A percentile compares a stretch with the other conserved stretches of the same genome.
Conservation (phyloP, 345 rosid genomes). For the Rhizophora apiculata region DNA sequence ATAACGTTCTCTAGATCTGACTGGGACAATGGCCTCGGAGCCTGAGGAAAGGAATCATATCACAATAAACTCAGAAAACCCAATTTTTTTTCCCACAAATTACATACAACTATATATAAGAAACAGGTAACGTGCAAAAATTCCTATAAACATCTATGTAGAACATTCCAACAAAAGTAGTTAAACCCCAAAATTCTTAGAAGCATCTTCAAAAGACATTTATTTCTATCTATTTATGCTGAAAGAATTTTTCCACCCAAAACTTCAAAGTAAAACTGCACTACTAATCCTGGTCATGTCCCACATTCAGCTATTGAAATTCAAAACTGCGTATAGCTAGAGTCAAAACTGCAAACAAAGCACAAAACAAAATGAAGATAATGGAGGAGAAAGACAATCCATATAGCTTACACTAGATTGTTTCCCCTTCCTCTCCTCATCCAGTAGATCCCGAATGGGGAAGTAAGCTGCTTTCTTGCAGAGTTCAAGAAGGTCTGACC, state of each 20-base stretch:
- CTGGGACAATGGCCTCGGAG: conserved; percentile 71
- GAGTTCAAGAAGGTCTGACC: conserved; percentile 92
- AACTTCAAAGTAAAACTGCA: neutral
- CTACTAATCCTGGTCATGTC: neutral
- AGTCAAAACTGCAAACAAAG: neutral
- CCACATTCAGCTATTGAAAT: neutral
- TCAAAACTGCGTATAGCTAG: neutral
- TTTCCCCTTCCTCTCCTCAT: conserved; percentile 82
- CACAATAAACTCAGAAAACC: neutral
- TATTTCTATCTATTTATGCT: neutral
- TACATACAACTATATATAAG: no score
- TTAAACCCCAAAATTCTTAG: neutral
- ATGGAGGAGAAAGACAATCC: neutral
- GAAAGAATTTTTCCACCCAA: neutral
- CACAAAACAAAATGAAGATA: no score
- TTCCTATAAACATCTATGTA: neutral
- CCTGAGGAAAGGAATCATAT: conserved; percentile 31
- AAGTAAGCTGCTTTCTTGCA: conserved; percentile 97
- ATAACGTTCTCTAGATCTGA: conserved; percentile 69
- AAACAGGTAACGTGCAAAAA: neutral
- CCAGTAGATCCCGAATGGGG: conserved; percentile 75
- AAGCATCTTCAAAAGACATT: neutral
- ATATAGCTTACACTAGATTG: conserved; percentile 47
- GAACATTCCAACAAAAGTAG: neutral
- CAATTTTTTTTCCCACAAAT: no score